Evolutionary conservation across 2,329 filamentous ascomycete genomes (phyloP).

Genomic region (Epichloe typhina): DNA sequence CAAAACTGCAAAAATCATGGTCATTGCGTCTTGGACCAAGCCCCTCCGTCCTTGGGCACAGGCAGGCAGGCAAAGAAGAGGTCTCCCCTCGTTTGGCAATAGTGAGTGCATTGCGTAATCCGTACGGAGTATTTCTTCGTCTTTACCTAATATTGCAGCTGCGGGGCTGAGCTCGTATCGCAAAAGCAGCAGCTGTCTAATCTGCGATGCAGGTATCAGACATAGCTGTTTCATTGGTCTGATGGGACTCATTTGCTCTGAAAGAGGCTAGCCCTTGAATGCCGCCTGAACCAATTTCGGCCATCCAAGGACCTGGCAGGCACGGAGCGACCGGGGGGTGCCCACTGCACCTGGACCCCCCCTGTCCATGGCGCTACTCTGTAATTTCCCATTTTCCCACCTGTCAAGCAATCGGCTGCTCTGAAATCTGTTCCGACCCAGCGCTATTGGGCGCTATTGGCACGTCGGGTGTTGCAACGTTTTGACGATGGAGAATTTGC

Average conservation of each 20-base stretch:
- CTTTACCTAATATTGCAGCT: background rate
- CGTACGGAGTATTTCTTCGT: background rate
- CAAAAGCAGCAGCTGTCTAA: background rate
- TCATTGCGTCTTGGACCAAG: too few relatives aligned
- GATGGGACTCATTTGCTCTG: background rate
- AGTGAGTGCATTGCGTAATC: too few relatives aligned
- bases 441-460: too few relatives aligned
- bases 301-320: background rate
- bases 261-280: background rate
- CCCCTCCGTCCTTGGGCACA: too few relatives aligned
- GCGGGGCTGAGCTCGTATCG: background rate
- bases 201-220: background rate
- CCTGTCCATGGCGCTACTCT: constrained; percentile 4
- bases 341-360: constrained; percentile 1
- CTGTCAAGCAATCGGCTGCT: constrained; percentile 1
- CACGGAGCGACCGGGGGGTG: too few relatives aligned
- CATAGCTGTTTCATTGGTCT: background rate
- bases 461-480: background rate
- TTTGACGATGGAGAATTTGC: too few relatives aligned
- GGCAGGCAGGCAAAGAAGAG: too few relatives aligned
- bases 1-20: too few relatives aligned
- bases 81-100: too few relatives aligned
- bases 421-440: background rate
- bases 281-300: background rate
- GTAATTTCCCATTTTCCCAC: constrained; percentile 10